Conservation (phyloP, 2,329 filamentous ascomycete species). For the Trichophyton mentagrophytes region DNA sequence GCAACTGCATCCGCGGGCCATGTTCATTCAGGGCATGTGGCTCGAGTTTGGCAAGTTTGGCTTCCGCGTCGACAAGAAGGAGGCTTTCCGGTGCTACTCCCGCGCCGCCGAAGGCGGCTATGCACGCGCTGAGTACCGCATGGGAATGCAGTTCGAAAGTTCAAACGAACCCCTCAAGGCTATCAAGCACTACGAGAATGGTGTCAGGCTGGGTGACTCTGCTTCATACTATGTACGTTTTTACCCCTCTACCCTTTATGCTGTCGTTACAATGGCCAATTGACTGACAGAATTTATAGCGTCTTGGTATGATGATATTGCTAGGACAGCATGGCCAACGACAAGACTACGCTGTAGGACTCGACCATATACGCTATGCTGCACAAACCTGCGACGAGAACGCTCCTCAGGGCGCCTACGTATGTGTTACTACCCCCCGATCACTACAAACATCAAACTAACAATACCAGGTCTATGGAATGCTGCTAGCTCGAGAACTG, state of each 20-base stretch:
- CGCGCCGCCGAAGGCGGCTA: slow-evolving; percentile 77
- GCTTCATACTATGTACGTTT: slow-evolving; percentile 56
- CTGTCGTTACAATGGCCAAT: too few species aligned
- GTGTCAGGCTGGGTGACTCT: slow-evolving; percentile 69
- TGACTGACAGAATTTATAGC: slow-evolving; percentile 37
- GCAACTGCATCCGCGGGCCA: slow-evolving; percentile 82
- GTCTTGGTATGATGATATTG: slow-evolving; percentile 93
- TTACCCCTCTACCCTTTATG: background rate
- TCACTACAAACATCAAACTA: background rate
- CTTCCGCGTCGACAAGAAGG: slow-evolving; percentile 79
- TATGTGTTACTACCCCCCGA: slow-evolving; percentile 19
- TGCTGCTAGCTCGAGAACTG: slow-evolving; percentile 81
- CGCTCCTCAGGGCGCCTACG: slow-evolving; percentile 87
- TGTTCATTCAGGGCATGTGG: slow-evolving; percentile 94
- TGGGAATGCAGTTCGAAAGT: slow-evolving; percentile 96
- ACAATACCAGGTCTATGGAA: slow-evolving; percentile 56
- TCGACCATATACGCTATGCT: slow-evolving; percentile 71
- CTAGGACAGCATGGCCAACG: slow-evolving; percentile 83
- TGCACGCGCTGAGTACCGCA: slow-evolving; percentile 81
- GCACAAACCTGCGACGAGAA: slow-evolving; percentile 89
- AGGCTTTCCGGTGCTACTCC: slow-evolving; percentile 78
- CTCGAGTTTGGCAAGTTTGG: slow-evolving; percentile 96
- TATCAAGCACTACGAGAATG: slow-evolving; percentile 76
- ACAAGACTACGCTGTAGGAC: slow-evolving; percentile 63
- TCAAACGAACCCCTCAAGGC: slow-evolving; percentile 87